Conservation (phyloP, 2,329 filamentous ascomycete species). For the Rhexocercosporidium sp. region DNA sequence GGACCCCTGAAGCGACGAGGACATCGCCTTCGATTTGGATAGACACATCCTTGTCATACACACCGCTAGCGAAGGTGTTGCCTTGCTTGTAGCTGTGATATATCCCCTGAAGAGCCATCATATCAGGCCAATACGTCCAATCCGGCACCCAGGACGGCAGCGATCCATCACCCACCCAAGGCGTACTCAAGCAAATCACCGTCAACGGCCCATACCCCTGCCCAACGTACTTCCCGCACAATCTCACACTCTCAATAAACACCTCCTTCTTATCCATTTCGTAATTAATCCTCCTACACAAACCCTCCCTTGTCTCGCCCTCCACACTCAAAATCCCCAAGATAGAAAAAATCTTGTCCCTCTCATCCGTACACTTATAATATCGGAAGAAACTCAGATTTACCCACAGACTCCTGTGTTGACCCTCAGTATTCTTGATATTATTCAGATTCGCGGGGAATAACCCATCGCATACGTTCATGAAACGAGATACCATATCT, state of each 20-base stretch:
- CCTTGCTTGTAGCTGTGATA: neutral
- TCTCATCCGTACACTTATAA: neutral
- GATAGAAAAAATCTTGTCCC: neutral
- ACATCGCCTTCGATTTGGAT: neutral
- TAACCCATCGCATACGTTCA: neutral
- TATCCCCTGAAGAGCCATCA: neutral
- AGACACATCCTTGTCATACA: neutral
- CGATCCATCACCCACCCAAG: neutral
- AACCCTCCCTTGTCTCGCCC: neutral
- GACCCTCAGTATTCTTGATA: neutral
- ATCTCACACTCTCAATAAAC: neutral
- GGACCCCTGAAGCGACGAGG: neutral
- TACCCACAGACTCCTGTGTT: neutral
- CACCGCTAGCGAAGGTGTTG: neutral
- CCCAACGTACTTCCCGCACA: neutral
- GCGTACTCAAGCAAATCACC: neutral
- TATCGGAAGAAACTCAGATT: constrained; percentile 3
- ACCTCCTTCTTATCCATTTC: neutral
- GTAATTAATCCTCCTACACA: neutral
- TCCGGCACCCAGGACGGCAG: neutral
- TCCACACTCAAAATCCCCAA: neutral
- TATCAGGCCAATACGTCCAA: neutral
- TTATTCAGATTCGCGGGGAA: neutral
- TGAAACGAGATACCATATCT: neutral
- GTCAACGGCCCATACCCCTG: neutral